Conservation (phyloP, 805 yeast genomes). For the Schwanniomyces occidentalis region DNA sequence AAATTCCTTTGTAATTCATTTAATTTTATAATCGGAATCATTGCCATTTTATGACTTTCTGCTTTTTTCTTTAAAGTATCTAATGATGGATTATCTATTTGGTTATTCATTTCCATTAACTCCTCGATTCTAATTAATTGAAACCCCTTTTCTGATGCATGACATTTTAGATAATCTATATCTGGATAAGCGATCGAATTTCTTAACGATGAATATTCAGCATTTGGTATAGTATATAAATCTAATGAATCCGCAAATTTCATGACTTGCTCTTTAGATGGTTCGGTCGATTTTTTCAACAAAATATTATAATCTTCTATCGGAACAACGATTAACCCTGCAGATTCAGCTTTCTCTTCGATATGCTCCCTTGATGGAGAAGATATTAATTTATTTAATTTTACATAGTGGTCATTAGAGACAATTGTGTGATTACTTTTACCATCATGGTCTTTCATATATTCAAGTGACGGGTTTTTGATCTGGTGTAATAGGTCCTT, state of each 20-base stretch:
- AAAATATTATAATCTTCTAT: conserved; percentile 9
- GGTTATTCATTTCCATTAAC: conserved; percentile 5
- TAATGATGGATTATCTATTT: conserved; percentile 22
- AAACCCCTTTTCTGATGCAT: conserved; percentile 19
- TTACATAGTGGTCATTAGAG: conserved; percentile 9
- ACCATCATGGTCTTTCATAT: conserved; percentile 1
- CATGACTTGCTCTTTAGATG: conserved; percentile 20
- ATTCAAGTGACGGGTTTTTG: background rate
- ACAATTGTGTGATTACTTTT: background rate
- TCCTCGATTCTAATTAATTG: conserved; percentile 19
- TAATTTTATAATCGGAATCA: conserved; percentile 6
- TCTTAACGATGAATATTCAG: conserved; percentile 13
- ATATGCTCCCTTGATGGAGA: conserved; percentile 14
- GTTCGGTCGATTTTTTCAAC: conserved; percentile 12
- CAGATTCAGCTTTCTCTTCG: conserved; percentile 14
- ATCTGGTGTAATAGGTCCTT: conserved; percentile 1
- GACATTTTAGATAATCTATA: conserved; percentile 24
- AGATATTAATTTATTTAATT: conserved; percentile 14
- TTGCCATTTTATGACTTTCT: conserved; percentile 8
- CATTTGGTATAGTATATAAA: conserved; percentile 16
- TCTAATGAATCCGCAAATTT: conserved; percentile 18
- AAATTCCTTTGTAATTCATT: conserved; percentile 8
- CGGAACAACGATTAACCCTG: conserved; percentile 13
- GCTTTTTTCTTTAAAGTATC: conserved; percentile 26
- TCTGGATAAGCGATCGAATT: conserved; percentile 21